A percentile compares a stretch with the other conserved stretches of the same genome.
These are phyloP conservation scores for Cytospora piceae DNA, from an alignment of 2,329 filamentous ascomycete species.

Conservation along the genomic window DNA sequence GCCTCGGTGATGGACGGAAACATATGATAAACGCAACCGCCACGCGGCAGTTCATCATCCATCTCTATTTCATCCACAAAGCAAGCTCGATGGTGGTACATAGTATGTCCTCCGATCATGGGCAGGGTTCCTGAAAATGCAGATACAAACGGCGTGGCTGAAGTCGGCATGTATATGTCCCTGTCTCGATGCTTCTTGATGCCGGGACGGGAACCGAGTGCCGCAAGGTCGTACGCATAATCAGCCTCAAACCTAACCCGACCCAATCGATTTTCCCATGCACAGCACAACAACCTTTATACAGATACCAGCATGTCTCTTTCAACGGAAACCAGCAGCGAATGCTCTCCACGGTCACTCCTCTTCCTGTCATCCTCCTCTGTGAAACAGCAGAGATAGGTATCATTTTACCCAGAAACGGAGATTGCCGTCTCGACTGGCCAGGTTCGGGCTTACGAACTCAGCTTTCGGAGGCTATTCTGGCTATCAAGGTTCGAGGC, in stretches of 20 bases:
- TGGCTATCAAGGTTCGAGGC: not conserved
- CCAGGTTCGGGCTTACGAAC: not conserved
- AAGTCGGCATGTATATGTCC: not conserved
- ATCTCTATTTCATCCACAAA: not conserved
- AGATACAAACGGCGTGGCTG: constrained; percentile 18
- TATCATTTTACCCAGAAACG: not conserved
- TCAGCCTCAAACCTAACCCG: constrained; percentile 24
- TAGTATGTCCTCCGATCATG: not conserved
- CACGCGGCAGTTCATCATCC: not conserved
- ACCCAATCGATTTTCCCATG: constrained; percentile 16
- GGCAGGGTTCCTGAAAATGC: constrained; percentile 3
- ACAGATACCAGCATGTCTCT: not conserved
- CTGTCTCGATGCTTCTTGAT: constrained; percentile 15
- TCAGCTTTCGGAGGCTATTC: not conserved
- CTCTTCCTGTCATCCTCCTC: not conserved
- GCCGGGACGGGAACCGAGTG: constrained; percentile 18
- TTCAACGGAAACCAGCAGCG: not conserved
- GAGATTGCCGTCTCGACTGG: not conserved
- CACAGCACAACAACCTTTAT: not conserved
- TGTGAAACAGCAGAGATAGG: not conserved
- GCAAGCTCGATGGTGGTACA: not conserved
- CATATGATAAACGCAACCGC: not conserved
- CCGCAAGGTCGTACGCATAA: constrained; percentile 13
- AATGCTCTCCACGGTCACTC: not conserved
- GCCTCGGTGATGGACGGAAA: not conserved